Percentiles rank a stretch among this genome's conserved stretches.
Evolutionary conservation across 2,329 filamentous ascomycete genomes (phyloP).

Genomic region (Phialophora expanda): DNA sequence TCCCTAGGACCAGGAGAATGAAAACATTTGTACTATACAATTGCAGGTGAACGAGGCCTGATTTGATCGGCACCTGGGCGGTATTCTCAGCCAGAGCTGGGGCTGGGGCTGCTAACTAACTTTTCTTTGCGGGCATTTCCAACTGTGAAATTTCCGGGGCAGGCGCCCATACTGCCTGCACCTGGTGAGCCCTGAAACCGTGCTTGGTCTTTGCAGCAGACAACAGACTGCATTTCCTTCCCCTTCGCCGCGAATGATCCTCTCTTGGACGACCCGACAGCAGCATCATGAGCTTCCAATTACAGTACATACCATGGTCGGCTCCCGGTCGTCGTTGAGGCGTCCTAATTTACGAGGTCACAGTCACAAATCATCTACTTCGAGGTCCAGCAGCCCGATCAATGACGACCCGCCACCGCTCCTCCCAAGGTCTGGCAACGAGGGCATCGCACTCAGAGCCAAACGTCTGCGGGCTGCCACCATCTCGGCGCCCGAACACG

Average conservation of each 20-base stretch:
- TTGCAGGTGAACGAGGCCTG: background rate
- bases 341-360: constrained; percentile 37
- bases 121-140: constrained; percentile 9
- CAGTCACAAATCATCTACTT: constrained; percentile 19
- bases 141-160: constrained; percentile 15
- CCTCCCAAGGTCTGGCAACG: constrained; percentile 27
- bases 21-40: constrained; percentile 3
- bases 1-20: background rate
- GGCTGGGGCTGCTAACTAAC: background rate
- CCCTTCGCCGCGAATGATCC: constrained; percentile 22
- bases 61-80: background rate
- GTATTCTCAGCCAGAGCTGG: background rate
- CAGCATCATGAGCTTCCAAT: constrained; percentile 38
- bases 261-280: constrained; percentile 15
- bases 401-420: constrained; percentile 35
- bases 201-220: constrained; percentile 15
- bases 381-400: constrained; percentile 37
- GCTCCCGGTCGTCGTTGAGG: constrained; percentile 42
- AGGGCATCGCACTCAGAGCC: constrained; percentile 26
- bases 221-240: constrained; percentile 12
- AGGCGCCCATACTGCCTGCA: constrained; percentile 9
- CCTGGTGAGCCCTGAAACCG: constrained; percentile 19
- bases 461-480: constrained; percentile 36
- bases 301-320: constrained; percentile 41
- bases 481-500: constrained; percentile 27